A percentile compares a stretch with the other conserved stretches of the same genome.
Evolutionary conservation across 2,329 filamentous ascomycete genomes (phyloP).

Genomic region (Rhynchosporium agropyri): DNA sequence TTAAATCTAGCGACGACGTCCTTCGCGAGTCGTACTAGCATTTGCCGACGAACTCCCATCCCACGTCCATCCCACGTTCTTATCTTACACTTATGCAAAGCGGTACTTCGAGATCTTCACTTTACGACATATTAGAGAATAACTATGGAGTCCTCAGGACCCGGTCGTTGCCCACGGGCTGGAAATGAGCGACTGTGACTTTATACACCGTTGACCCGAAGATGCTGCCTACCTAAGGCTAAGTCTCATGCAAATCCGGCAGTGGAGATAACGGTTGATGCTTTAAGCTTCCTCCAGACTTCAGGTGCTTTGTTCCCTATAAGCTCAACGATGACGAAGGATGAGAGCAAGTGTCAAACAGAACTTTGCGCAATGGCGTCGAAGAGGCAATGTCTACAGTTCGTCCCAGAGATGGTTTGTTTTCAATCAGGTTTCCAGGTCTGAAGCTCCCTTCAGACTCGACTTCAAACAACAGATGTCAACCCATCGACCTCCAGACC

Average conservation of each 20-base stretch:
- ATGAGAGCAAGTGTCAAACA: background rate
- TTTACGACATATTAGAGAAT: background rate
- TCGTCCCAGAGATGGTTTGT: background rate
- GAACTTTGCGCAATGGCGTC: background rate
- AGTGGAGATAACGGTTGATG: background rate
- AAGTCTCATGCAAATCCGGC: background rate
- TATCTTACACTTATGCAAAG: background rate
- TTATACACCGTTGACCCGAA: background rate
- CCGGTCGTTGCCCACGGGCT: background rate
- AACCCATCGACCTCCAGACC: background rate
- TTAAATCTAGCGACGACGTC: background rate
- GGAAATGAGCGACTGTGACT: background rate
- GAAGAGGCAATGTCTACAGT: background rate
- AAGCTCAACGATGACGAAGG: background rate
- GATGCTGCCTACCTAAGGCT: background rate
- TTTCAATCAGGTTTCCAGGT: constrained; percentile 1
- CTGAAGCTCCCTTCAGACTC: background rate
- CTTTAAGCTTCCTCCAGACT: background rate
- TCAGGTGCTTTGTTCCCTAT: background rate
- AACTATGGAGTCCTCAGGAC: background rate
- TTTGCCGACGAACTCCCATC: background rate
- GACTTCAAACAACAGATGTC: background rate
- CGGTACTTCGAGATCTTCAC: background rate
- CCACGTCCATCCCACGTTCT: background rate
- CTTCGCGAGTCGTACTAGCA: background rate